Evolutionary conservation across 2,329 filamentous ascomycete genomes (phyloP).

Genomic region (Byssoonygena ceratinophila): DNA sequence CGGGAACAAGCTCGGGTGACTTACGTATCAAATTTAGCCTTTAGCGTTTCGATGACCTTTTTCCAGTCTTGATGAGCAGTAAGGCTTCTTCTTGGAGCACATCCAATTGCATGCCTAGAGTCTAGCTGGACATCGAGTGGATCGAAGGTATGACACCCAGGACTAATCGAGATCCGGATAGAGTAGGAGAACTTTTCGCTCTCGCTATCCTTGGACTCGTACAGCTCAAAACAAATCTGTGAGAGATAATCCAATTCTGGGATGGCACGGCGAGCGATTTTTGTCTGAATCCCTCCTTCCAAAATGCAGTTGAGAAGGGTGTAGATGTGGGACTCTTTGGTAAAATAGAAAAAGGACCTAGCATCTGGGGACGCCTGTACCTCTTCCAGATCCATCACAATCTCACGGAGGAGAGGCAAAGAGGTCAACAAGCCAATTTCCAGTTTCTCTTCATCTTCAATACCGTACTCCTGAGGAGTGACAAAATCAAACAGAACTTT

Average conservation of each 20-base stretch:
- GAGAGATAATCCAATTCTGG: constrained; percentile 95
- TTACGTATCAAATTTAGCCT: constrained; percentile 90
- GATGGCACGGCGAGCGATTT: constrained; percentile 89
- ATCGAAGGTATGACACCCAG: constrained; percentile 92
- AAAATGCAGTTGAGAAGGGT: constrained; percentile 95
- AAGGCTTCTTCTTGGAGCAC: constrained; percentile 76
- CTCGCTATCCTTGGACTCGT: constrained; percentile 78
- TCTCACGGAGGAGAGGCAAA: constrained; percentile 85
- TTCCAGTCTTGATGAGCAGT: constrained; percentile 93
- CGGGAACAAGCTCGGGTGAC: constrained; percentile 28
- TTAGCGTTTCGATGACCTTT: constrained; percentile 86
- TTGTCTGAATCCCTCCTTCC: constrained; percentile 91
- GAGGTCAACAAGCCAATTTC: constrained; percentile 94
- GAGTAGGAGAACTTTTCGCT: constrained; percentile 79
- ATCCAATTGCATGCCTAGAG: constrained; percentile 91
- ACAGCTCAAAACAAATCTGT: constrained; percentile 96
- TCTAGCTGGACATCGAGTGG: constrained; percentile 93
- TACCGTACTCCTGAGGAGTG: constrained; percentile 95
- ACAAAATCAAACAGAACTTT: constrained; percentile 98
- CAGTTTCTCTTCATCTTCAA: constrained; percentile 90
- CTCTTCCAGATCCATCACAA: constrained; percentile 92
- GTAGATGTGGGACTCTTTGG: constrained; percentile 98
- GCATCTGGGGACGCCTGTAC: constrained; percentile 90
- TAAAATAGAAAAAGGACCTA: constrained; percentile 98
- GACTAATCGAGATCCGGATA: constrained; percentile 90